phyloP scores from a whole-genome alignment of 1,284 basidiomycete genomes.

The Ganoderma sinense region DNA sequence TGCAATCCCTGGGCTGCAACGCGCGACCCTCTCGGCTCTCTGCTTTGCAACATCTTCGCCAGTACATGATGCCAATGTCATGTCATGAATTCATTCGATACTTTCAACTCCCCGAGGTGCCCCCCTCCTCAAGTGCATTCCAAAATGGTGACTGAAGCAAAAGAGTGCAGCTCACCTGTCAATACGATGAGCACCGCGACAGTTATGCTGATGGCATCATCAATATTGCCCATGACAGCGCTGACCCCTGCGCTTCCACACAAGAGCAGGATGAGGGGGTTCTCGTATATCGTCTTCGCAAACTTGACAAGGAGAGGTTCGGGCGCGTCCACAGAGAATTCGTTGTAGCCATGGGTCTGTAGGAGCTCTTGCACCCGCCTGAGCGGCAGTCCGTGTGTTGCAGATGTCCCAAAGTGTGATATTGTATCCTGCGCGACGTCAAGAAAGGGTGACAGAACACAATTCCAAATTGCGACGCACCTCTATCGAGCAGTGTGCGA shows the following conservation, averaged over 20 bases:
- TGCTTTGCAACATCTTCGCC: background rate
- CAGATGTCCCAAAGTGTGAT: slow-evolving; percentile 69
- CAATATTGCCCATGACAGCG: slow-evolving; percentile 90
- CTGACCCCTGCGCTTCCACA: slow-evolving; percentile 90
- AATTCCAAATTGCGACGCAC: slow-evolving; percentile 46
- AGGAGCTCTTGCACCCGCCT: slow-evolving; percentile 74
- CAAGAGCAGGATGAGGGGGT: slow-evolving; percentile 89
- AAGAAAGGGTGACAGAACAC: background rate
- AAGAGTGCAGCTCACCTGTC: slow-evolving; percentile 65
- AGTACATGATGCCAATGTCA: background rate
- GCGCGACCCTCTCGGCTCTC: background rate
- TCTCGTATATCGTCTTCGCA: slow-evolving; percentile 92
- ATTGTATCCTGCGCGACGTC: slow-evolving; percentile 64
- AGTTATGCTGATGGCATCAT: slow-evolving; percentile 94
- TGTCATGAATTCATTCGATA: no score
- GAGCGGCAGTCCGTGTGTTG: slow-evolving; percentile 67
- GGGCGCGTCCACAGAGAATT: slow-evolving; percentile 88
- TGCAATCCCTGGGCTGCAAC: background rate
- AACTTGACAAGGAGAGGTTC: slow-evolving; percentile 90
- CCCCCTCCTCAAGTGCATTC: no score
- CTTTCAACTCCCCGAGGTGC: no score
- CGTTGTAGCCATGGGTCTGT: slow-evolving; percentile 86
- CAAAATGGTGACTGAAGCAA: no score
- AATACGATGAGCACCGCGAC: slow-evolving; percentile 95
- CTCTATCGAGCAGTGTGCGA: slow-evolving; percentile 47